Conservation (phyloP, 441 rosid genomes). For the Adansonia madagascariensis region DNA sequence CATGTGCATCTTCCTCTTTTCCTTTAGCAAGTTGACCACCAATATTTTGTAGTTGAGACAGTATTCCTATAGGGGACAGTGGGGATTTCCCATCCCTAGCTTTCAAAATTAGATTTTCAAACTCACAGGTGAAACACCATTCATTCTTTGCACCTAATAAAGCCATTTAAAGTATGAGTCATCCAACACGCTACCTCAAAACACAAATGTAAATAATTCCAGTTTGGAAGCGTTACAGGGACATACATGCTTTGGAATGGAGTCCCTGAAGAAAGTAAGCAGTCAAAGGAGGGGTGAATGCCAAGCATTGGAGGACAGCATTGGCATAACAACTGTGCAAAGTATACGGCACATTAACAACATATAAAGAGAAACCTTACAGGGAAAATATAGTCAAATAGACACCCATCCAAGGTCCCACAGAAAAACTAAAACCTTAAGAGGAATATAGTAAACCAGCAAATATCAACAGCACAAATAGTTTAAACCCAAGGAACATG, state of each 20-base stretch:
- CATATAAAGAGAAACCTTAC: not conserved
- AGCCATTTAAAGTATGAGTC: constrained; percentile 13
- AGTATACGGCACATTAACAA: constrained; percentile 17
- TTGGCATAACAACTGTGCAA: constrained; percentile 94
- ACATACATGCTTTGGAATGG: constrained; percentile 82
- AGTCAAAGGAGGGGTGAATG: constrained; percentile 89
- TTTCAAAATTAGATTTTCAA: constrained; percentile 70
- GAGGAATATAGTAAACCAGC: not conserved
- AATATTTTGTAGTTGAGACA: constrained; percentile 69
- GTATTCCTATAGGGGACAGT: constrained; percentile 65
- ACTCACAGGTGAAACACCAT: constrained; percentile 92
- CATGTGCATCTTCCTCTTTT: constrained; percentile 98
- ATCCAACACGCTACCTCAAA: constrained; percentile 14
- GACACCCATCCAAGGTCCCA: not conserved
- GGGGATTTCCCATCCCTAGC: constrained; percentile 71
- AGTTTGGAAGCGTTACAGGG: constrained; percentile 24
- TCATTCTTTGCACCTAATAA: constrained; percentile 65
- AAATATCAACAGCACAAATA: not conserved
- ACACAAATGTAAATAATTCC: not conserved
- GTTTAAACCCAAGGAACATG: not conserved
- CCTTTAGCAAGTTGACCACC: constrained; percentile 85
- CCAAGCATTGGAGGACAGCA: constrained; percentile 87
- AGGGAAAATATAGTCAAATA: not conserved
- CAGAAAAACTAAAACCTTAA: constrained; percentile 9
- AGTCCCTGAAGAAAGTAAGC: constrained; percentile 80